Evolutionary conservation across 2,329 filamentous ascomycete species (phyloP), one percentile per base, ranked within the genome.

Genomic region (Trichoderma cornu-damae): DNA sequence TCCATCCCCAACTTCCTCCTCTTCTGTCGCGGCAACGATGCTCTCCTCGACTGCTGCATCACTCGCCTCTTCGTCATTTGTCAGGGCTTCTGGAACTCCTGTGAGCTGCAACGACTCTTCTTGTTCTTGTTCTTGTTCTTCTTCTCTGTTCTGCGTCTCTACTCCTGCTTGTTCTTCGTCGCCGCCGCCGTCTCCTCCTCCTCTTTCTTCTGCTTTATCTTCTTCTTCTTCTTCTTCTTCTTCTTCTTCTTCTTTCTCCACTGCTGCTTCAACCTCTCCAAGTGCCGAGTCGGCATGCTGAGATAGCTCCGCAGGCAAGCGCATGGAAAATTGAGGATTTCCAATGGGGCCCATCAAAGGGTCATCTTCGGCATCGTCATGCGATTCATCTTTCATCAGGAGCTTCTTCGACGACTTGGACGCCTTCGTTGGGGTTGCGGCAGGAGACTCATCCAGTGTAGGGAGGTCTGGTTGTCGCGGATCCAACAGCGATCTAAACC

Each of bases 251-350:
- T 24, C 46, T 4, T 3, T 7, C 3, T 37, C 30, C 12, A 35
- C 30, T 30, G 11, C n/a, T 5, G n/a, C n/a, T 14, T 47, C 44
- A 18, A 16, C 43, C 26, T 47, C 43, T n/a, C n/a, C n/a, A n/a
- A n/a, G n/a, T 24, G 12, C 22, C 12, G 73, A 74, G 30, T 79
- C 74, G 0, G 70, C 72, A 50, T 76, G 65, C 22, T 75, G 72
- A 52, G 76, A 75, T 24, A 78, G 63, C 6, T 77, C 72, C 11
- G 75, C 73, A 30, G 77, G 79, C 18, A 79, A 63, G 6, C 75
- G 74, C 4, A 75, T 76, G 3, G 75, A 73, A 61, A 79, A 79
- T 24, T 69, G 64, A 24, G 76, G 68, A 22, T 68, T 69, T 22
- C 65, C 65, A 8, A 70, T 67, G 3, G 72, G 68, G 9, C 69